A percentile compares a stretch with the other conserved stretches of the same genome.
Evolutionary conservation across 2,329 filamentous ascomycete genomes (phyloP).

Genomic region (Cryphonectria carpinicola): DNA sequence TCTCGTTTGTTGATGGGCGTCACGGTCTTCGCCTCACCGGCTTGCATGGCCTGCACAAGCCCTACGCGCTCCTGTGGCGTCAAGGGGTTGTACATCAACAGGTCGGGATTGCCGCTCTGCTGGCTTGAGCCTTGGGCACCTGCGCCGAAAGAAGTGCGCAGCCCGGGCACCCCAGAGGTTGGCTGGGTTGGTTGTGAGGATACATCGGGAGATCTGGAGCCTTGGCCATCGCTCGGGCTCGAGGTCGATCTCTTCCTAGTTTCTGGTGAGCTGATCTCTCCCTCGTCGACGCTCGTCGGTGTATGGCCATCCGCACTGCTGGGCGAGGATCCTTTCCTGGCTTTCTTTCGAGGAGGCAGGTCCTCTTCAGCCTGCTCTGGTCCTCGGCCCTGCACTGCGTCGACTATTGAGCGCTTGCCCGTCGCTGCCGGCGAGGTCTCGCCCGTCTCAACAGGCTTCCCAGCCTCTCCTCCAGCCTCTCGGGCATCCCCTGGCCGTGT

Average conservation of each 20-base stretch:
- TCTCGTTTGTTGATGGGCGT: conserved; percentile 6
- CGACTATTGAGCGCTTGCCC: conserved; percentile 15
- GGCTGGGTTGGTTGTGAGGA: conserved; percentile 18
- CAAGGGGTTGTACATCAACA: conserved; percentile 10
- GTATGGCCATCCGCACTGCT: background rate
- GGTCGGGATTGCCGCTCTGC: background rate
- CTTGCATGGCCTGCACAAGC: conserved; percentile 16
- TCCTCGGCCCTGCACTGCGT: conserved; percentile 8
- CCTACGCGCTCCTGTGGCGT: conserved; percentile 16
- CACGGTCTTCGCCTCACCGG: background rate
- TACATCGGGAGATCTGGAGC: background rate
- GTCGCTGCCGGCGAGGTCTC: background rate
- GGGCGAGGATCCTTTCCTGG: conserved; percentile 10
- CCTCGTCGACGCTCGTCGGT: conserved; percentile 18
- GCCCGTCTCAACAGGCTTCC: background rate
- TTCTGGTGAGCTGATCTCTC: conserved; percentile 12
- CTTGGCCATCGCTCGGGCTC: conserved; percentile 19
- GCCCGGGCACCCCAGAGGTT: conserved; percentile 32
- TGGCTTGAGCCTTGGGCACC: background rate
- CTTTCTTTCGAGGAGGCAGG: conserved; percentile 26
- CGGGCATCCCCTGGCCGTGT: background rate
- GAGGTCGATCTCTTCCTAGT: background rate
- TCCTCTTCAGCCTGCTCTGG: conserved; percentile 10
- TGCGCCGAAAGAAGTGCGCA: conserved; percentile 28
- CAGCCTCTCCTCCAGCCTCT: background rate